phyloP scores from a whole-genome alignment of 1,284 basidiomycete species.

The Ceratobasidium sp. region DNA sequence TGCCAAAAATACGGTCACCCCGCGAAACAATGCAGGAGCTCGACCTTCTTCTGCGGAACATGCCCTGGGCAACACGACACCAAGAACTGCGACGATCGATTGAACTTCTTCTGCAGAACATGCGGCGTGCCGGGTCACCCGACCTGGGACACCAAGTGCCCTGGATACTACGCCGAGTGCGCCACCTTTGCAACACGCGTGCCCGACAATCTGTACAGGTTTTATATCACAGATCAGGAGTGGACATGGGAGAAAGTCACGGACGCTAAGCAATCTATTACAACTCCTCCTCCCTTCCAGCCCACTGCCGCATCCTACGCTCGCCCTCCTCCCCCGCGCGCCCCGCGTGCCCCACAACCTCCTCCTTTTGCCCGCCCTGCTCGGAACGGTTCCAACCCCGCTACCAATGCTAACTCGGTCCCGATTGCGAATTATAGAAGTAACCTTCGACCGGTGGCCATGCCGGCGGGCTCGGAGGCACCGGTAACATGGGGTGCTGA shows the following conservation, averaged over 20 bases:
- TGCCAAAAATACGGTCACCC: conserved; percentile 41
- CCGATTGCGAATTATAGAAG: not conserved
- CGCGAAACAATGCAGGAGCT: conserved; percentile 52
- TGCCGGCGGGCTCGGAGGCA: not conserved
- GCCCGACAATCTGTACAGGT: conserved; percentile 9
- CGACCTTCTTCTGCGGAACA: not conserved
- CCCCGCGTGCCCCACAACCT: not conserved
- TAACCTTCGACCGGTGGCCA: not conserved
- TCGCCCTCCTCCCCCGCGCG: not conserved
- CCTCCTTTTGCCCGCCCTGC: conserved; percentile 34
- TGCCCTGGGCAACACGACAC: conserved; percentile 17
- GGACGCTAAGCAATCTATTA: not conserved
- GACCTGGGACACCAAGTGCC: conserved; percentile 19
- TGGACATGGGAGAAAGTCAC: conserved; percentile 22
- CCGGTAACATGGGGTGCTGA: no score
- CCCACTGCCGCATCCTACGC: not conserved
- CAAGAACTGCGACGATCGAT: not conserved
- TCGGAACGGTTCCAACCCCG: not conserved
- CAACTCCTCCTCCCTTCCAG: not conserved
- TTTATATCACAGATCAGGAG: not conserved
- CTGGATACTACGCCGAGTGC: conserved; percentile 1
- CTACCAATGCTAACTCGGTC: not conserved
- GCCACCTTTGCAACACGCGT: not conserved
- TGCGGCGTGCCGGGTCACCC: not conserved
- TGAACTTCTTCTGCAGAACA: conserved; percentile 13